Evolutionary conservation across 768 basidiomycete species (phyloP), one percentile per base, ranked within the genome.

Genomic region (Suillus tomentosus): DNA sequence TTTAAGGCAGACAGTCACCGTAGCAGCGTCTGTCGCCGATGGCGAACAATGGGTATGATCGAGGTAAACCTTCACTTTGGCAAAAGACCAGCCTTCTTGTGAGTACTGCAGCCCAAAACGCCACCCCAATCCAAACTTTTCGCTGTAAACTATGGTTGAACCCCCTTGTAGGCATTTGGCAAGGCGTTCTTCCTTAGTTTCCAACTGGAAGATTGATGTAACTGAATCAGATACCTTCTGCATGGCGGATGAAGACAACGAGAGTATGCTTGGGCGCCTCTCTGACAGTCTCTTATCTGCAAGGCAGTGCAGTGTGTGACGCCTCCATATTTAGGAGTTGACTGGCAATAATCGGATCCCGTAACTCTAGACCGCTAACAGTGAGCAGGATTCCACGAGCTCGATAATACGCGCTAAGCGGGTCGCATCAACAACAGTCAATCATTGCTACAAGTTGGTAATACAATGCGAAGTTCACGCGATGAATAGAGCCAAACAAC

Each of bases 41-140:
- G 31, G 31, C 5, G 70, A 66, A 34, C 64, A 62, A 47, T 64
- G 64, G n/a, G 68, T 71, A 37, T 37, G 42, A 17, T 15, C 42
- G 15, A 42, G 45, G 22, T 48, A 48, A 24, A 22, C 22, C n/a
- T 48, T 48, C 47, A 48, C 47, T 48, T 24, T 48, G n/a, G 47
- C 47, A 48, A 22, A 48, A 13, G 47, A 3, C 47, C 47, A 48
- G n/a, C 47, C 22, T 48, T n/a, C 47, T 48, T 48, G 22, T 3
- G 47, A 10, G 47, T 48, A 66, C 1, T 74, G 48, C 27, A 74
- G 60, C 5, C 73, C 73, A 6, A 74, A 60, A 3, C 73, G 74
- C 74, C 72, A 74, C 3, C 73, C 73, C 9, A 74, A 7, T 0
- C 73, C 73, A 54, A 74, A 76, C 15, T 51, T 53, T n/a, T 71